Percentiles rank a stretch among this genome's conserved stretches.
Conservation (phyloP, 192 early-diverging fungal species). For the Coemansia sp. region DNA sequence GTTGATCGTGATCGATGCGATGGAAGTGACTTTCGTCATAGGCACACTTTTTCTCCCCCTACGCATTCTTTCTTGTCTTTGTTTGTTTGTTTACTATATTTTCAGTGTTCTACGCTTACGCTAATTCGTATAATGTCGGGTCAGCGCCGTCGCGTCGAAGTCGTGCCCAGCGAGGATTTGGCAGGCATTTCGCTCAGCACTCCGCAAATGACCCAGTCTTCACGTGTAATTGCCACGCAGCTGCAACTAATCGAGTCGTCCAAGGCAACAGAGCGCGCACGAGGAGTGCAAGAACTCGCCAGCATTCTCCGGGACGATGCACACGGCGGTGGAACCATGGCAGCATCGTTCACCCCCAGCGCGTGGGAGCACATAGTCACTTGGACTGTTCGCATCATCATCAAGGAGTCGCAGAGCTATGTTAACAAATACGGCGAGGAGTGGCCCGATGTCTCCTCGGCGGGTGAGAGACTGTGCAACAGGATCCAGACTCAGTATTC, state of each 20-base stretch:
- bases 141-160: conserved; percentile 29
- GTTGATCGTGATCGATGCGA: too few relatives aligned
- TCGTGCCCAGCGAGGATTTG: conserved; percentile 33
- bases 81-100: background rate
- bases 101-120: background rate
- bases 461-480: conserved; percentile 23
- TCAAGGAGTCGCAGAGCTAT: conserved; percentile 40
- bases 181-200: conserved; percentile 7
- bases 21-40: too few relatives aligned
- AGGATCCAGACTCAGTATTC: conserved; percentile 51
- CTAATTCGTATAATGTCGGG: conserved; percentile 20
- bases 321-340: conserved; percentile 12
- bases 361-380: conserved; percentile 42
- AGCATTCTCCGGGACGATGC: conserved; percentile 41
- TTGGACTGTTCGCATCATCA: conserved; percentile 46
- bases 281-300: conserved; percentile 40
- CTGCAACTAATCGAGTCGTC: conserved; percentile 39
- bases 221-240: conserved; percentile 26
- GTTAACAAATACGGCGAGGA: conserved; percentile 39
- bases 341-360: conserved; percentile 15
- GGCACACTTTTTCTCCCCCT: background rate
- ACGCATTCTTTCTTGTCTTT: background rate
- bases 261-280: conserved; percentile 44
- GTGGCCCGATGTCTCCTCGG: conserved; percentile 27
- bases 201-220: background rate